Conservation (phyloP, 2,329 filamentous ascomycete genomes). For the Botrytis pseudocinerea region DNA sequence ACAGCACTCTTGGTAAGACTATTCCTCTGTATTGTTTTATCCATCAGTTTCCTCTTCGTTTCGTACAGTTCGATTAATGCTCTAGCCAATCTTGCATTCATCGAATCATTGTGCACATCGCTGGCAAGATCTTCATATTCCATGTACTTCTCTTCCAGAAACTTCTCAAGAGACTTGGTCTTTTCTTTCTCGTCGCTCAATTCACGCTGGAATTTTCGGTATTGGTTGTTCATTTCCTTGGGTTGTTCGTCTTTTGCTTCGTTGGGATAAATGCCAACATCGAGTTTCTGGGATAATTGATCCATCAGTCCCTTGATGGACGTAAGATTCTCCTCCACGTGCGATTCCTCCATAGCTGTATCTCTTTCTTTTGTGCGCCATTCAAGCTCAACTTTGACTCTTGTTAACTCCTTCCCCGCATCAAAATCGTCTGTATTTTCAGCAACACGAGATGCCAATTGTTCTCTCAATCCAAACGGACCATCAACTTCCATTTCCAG, state of each 20-base stretch:
- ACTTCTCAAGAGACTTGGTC: conserved; percentile 3
- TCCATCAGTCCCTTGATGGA: conserved; percentile 1
- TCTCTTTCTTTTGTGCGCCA: background rate
- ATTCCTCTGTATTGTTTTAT: conserved; percentile 16
- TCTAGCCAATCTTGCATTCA: conserved; percentile 8
- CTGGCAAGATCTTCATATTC: background rate
- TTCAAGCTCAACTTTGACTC: conserved; percentile 3
- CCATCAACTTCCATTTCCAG: conserved; percentile 15
- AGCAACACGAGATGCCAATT: background rate
- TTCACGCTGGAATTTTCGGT: background rate
- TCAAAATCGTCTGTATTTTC: background rate
- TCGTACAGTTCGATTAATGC: conserved; percentile 6
- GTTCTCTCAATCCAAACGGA: conserved; percentile 11
- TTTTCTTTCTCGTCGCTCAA: conserved; percentile 17
- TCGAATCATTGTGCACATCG: background rate
- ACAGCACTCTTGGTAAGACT: conserved; percentile 10
- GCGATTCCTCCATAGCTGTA: background rate
- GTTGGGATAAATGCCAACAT: background rate
- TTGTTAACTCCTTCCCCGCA: background rate
- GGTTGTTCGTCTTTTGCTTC: background rate
- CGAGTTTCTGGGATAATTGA: background rate
- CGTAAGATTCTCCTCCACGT: background rate
- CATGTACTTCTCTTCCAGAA: conserved; percentile 13
- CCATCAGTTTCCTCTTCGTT: background rate
- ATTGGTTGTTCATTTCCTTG: background rate